Conservation (phyloP, 2,329 filamentous ascomycete species). For the Claviceps sp. region DNA sequence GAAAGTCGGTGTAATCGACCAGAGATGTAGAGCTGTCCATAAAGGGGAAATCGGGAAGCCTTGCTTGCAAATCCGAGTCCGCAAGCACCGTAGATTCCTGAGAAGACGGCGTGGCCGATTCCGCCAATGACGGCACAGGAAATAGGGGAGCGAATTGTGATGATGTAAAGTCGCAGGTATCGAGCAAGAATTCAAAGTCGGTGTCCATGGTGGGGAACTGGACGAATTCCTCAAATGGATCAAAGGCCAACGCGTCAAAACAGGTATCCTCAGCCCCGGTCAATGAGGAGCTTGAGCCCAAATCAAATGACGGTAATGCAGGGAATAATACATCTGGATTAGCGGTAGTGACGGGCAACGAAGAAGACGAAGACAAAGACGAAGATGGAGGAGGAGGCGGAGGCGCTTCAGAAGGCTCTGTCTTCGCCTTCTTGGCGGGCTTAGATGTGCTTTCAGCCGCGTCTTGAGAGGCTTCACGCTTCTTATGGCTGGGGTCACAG, state of each 20-base stretch:
- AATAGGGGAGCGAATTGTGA: slow-evolving; percentile 18
- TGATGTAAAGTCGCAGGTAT: slow-evolving; percentile 29
- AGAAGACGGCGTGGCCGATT: slow-evolving; percentile 14
- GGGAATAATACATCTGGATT: neutral
- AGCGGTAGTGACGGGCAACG: slow-evolving; percentile 1
- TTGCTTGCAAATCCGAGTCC: slow-evolving; percentile 3
- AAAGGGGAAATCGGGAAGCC: slow-evolving; percentile 23
- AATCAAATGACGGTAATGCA: slow-evolving; percentile 7
- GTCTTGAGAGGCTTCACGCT: slow-evolving; percentile 23
- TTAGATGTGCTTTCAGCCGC: slow-evolving; percentile 18
- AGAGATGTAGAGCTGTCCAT: slow-evolving; percentile 12
- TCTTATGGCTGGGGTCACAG: slow-evolving; percentile 47
- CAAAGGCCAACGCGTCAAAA: slow-evolving; percentile 9
- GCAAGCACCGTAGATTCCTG: slow-evolving; percentile 4
- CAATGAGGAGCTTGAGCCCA: slow-evolving; percentile 11
- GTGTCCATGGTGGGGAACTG: slow-evolving; percentile 24
- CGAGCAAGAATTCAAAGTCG: slow-evolving; percentile 33
- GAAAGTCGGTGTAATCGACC: slow-evolving; percentile 39
- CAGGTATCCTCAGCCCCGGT: slow-evolving; percentile 11
- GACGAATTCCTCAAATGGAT: slow-evolving; percentile 34
- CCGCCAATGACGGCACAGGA: slow-evolving; percentile 14
- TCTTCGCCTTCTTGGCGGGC: slow-evolving; percentile 29
- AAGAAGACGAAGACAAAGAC: slow-evolving; percentile 10
- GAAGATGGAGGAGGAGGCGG: slow-evolving; percentile 10
- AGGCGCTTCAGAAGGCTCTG: slow-evolving; percentile 8